Conservation (phyloP, 1,284 basidiomycete species). For the Sparassis latifolia region DNA sequence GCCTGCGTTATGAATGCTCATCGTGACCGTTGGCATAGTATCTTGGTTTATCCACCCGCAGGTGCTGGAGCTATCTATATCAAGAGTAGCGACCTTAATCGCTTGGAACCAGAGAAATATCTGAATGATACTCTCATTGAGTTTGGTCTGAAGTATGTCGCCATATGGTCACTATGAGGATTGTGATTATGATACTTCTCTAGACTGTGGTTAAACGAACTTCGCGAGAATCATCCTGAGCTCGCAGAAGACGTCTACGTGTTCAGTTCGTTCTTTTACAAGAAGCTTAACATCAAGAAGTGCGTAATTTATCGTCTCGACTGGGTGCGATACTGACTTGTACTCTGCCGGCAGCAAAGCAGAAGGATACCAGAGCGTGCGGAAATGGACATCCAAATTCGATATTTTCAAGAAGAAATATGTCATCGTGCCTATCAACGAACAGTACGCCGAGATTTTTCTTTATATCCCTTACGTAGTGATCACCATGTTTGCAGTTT, state of each 20-base stretch:
- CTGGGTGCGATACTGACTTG: background rate
- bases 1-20: slow-evolving; percentile 1
- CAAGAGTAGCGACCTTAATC: slow-evolving; percentile 69
- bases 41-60: slow-evolving; percentile 69
- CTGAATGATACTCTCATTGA: slow-evolving; percentile 96
- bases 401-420: slow-evolving; percentile 90
- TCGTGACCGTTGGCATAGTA: slow-evolving; percentile 32
- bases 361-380: slow-evolving; percentile 78
- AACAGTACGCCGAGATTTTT: slow-evolving; percentile 53
- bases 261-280: slow-evolving; percentile 98
- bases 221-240: slow-evolving; percentile 48
- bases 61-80: slow-evolving; percentile 73
- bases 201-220: slow-evolving; percentile 63
- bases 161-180: background rate
- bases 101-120: slow-evolving; percentile 75
- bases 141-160: slow-evolving; percentile 82
- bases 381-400: slow-evolving; percentile 89
- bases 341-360: slow-evolving; percentile 34
- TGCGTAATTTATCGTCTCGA: slow-evolving; percentile 22
- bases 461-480: slow-evolving; percentile 1
- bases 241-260: slow-evolving; percentile 77
- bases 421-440: slow-evolving; percentile 94
- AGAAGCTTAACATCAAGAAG: slow-evolving; percentile 80
- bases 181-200: background rate
- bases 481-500: slow-evolving; percentile 40